phyloP scores from a whole-genome alignment of 257 asterid species.

The Datura wrightii region DNA sequence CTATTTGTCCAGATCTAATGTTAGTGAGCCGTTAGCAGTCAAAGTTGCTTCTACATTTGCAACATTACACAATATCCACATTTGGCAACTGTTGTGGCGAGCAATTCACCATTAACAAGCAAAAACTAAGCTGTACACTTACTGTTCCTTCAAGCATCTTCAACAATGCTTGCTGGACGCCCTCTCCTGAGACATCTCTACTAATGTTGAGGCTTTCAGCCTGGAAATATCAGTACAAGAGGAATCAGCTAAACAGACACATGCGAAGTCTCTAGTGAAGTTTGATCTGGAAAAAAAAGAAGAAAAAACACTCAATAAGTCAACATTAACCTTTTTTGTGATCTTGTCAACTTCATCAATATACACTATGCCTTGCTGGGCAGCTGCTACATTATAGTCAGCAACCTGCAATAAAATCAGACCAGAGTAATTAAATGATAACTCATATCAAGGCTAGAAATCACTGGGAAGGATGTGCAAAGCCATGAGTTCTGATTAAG shows the following conservation, averaged over 20 bases:
- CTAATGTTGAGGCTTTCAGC: slow-evolving; percentile 97
- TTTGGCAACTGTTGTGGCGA: not conserved
- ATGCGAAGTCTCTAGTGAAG: not conserved
- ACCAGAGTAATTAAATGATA: not conserved
- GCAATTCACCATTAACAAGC: slow-evolving; percentile 15
- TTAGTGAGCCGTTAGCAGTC: not conserved
- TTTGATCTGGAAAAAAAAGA: not conserved
- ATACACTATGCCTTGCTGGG: slow-evolving; percentile 98
- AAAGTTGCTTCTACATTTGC: slow-evolving; percentile 17
- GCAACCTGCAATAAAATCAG: slow-evolving; percentile 66
- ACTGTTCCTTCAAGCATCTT: slow-evolving; percentile 99
- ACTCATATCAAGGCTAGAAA: slow-evolving; percentile 14
- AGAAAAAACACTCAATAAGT: not conserved
- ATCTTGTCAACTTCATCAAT: slow-evolving; percentile 99
- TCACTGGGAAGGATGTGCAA: slow-evolving; percentile 23
- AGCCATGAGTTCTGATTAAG: not conserved
- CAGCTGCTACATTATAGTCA: slow-evolving; percentile 93
- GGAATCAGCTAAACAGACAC: slow-evolving; percentile 25
- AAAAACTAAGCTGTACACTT: slow-evolving; percentile 45
- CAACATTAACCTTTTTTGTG: slow-evolving; percentile 73
- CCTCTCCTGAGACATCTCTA: slow-evolving; percentile 99
- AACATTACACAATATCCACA: not conserved
- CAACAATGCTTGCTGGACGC: slow-evolving; percentile 96
- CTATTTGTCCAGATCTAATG: not conserved
- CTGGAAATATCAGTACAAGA: slow-evolving; percentile 45